Evolutionary conservation across 805 yeast species (phyloP).

Genomic region (Candida dajiaensis): DNA sequence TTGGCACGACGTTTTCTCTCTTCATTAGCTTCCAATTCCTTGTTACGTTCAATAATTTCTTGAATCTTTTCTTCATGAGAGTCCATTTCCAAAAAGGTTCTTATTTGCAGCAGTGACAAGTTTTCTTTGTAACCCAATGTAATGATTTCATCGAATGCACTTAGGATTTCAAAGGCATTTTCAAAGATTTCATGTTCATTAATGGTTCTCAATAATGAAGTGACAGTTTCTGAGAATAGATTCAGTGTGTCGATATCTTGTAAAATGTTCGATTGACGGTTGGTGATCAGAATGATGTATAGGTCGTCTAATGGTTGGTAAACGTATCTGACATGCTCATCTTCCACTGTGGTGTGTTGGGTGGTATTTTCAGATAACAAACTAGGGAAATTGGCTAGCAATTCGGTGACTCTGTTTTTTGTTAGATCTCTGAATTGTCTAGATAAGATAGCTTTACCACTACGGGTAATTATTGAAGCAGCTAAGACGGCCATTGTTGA

Average conservation of each 20-base stretch:
- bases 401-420: conserved; percentile 78
- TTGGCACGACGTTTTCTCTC: conserved; percentile 94
- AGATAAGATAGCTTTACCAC: conserved; percentile 87
- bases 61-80: conserved; percentile 98
- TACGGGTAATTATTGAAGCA: conserved; percentile 89
- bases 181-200: conserved; percentile 82
- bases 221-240: conserved; percentile 75
- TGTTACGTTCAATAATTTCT: conserved; percentile 94
- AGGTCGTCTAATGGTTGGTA: conserved; percentile 95
- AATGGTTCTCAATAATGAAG: conserved; percentile 60
- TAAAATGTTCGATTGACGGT: conserved; percentile 82
- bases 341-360: conserved; percentile 93
- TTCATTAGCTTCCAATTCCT: conserved; percentile 94
- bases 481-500: conserved; percentile 69
- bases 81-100: conserved; percentile 92
- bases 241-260: conserved; percentile 93
- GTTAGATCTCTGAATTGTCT: conserved; percentile 86
- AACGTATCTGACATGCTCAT: conserved; percentile 84
- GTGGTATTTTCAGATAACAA: conserved; percentile 62
- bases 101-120: conserved; percentile 72
- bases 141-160: conserved; percentile 92
- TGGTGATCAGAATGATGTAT: conserved; percentile 85
- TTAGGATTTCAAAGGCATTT: conserved; percentile 80
- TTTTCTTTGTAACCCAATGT: conserved; percentile 88
- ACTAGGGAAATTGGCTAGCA: conserved; percentile 80